Evolutionary conservation across 306 rosid species (phyloP), one percentile per base, ranked within the genome.

Genomic region (Castanea mollissima): DNA sequence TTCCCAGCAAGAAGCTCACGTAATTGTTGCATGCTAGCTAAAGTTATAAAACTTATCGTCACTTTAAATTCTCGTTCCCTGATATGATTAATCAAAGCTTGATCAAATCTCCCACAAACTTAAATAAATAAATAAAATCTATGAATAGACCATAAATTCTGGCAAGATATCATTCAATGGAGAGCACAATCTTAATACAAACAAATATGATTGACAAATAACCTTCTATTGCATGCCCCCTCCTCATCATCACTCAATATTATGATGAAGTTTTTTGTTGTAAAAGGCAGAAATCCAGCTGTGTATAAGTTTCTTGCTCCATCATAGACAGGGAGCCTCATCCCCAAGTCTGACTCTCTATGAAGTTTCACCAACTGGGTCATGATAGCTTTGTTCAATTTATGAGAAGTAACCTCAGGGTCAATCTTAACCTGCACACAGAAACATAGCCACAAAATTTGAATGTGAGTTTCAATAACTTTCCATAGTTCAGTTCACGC

Each of bases 271-370:
- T 87, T 86, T 79, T 79, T 87, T 79, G 41, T 64, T 20, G 71
- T 71, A 79, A 87, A 84, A 69, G 90, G 90, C 78, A 84, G 88
- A 81, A 79, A 77, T 27, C 85, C 88, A 34, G 90, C 86, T 55
- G 90, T 87, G 81, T 87, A 87, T 56, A 87, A 78, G 57, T 84
- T 87, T 38, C 76, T 82, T 74, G 85, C 81, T 74, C 90, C 90
- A 74, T 87, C 90, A 82, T 70, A 87, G 64, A 80, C 87, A 35
- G 86, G 86, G 4, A 87, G 81, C 73, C 85, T 87, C 55, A 5
- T 64, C 25, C 85, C 88, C 32, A 87, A 82, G 23, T 82, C 78
- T 46, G 74, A 73, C 64, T 80, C 75, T 75, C 69, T 55, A 55
- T 82, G 83, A 82, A 85, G 25, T 80, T 82, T 82, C 83, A 82